Percentiles rank a stretch among this genome's conserved stretches.
phyloP scores from a whole-genome alignment of 1,139 yeast species.

The Sugiyamaella grinbergsii region DNA sequence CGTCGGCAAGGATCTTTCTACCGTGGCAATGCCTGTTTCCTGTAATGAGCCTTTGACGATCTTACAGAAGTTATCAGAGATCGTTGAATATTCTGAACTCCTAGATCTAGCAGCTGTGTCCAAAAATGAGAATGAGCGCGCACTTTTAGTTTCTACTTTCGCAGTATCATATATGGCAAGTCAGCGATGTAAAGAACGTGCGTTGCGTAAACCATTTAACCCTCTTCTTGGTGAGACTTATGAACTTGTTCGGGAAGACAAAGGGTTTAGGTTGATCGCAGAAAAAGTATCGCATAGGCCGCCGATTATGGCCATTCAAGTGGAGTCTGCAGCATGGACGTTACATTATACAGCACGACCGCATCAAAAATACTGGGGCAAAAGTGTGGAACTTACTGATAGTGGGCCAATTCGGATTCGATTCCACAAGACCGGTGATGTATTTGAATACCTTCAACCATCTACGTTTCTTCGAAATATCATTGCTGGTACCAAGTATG shows the following conservation, averaged over 20 bases:
- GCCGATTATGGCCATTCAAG: constrained; percentile 75
- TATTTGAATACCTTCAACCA: constrained; percentile 80
- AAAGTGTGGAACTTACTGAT: constrained; percentile 79
- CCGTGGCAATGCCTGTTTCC: constrained; percentile 92
- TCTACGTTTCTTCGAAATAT: constrained; percentile 79
- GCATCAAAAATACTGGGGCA: constrained; percentile 93
- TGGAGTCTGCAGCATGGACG: constrained; percentile 76
- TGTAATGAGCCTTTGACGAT: constrained; percentile 88
- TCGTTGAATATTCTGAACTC: constrained; percentile 71
- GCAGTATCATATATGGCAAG: constrained; percentile 75
- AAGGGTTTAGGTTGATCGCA: constrained; percentile 65
- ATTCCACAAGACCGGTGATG: constrained; percentile 63
- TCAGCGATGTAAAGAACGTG: constrained; percentile 71
- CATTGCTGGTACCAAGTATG: constrained; percentile 91
- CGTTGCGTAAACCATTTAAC: constrained; percentile 85
- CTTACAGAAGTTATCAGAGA: constrained; percentile 76
- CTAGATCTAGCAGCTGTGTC: constrained; percentile 60
- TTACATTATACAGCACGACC: constrained; percentile 76
- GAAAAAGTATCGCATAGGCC: constrained; percentile 87
- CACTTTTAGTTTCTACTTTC: constrained; percentile 72
- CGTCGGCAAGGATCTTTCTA: constrained; percentile 85
- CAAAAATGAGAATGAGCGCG: constrained; percentile 55
- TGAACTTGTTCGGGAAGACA: constrained; percentile 79
- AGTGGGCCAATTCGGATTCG: constrained; percentile 65
- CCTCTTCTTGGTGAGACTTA: constrained; percentile 87